phyloP scores from a whole-genome alignment of 2,329 filamentous ascomycete species.

The Conoideocrella luteorostrata region DNA sequence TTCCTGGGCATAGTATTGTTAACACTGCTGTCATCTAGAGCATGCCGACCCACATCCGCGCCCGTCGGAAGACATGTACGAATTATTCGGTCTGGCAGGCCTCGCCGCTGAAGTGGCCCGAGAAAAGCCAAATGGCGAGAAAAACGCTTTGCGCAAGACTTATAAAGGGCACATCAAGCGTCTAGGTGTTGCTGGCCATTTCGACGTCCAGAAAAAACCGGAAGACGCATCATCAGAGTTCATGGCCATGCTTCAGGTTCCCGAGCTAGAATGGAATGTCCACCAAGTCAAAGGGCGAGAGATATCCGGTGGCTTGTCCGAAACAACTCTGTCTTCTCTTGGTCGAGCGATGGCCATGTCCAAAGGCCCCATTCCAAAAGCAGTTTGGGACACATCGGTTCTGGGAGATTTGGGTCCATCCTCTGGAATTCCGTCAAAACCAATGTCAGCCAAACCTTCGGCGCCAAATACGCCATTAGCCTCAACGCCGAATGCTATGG shows the following conservation, averaged over 20 bases:
- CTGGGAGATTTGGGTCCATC: slow-evolving; percentile 48
- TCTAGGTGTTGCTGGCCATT: slow-evolving; percentile 54
- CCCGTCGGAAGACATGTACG: slow-evolving; percentile 51
- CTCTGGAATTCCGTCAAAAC: slow-evolving; percentile 31
- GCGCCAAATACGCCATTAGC: slow-evolving; percentile 47
- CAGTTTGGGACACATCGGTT: slow-evolving; percentile 51
- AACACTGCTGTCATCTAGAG: slow-evolving; percentile 40
- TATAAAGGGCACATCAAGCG: slow-evolving; percentile 65
- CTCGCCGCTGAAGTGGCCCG: slow-evolving; percentile 58
- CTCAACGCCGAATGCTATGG: slow-evolving; percentile 23
- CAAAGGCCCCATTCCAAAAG: slow-evolving; percentile 49
- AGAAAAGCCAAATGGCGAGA: slow-evolving; percentile 58
- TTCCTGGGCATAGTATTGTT: slow-evolving; percentile 24
- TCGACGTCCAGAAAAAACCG: slow-evolving; percentile 52
- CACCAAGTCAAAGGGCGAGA: slow-evolving; percentile 48
- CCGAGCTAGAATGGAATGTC: slow-evolving; percentile 52
- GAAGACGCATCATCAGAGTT: slow-evolving; percentile 46
- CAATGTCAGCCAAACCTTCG: slow-evolving; percentile 39
- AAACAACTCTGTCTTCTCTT: slow-evolving; percentile 36
- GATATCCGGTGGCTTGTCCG: slow-evolving; percentile 46
- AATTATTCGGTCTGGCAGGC: slow-evolving; percentile 47
- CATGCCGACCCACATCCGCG: slow-evolving; percentile 42
- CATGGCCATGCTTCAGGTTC: slow-evolving; percentile 41
- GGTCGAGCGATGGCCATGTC: slow-evolving; percentile 50
- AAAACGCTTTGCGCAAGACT: slow-evolving; percentile 60